Evolutionary conservation across 1,139 yeast genomes (phyloP), one percentile per base, ranked within the genome.

Genomic region (Debaryomyces fabryi): DNA sequence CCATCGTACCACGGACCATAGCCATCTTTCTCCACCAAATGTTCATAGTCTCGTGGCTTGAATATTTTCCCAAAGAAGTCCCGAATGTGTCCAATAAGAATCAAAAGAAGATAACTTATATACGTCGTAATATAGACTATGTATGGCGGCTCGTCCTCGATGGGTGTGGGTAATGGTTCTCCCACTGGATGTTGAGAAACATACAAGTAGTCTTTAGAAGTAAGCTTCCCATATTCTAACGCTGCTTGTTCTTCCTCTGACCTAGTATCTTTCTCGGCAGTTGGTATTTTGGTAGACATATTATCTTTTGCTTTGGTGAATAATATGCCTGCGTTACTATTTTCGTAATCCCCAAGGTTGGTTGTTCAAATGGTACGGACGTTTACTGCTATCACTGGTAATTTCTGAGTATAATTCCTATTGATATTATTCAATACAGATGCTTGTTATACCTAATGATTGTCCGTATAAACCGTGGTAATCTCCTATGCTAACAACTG

Each of bases 1-100:
- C 91, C 95, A 42, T 95, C 88, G 59, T 87, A 88, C 87, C 97
- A 86, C 35, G 99, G 98, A 30, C 99, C 98, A 62, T 89, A 86
- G 1, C 99, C 99, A 64, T 93, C 85, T 53, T 79, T 77, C 62
- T 88, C 95, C 46, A 86, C 72, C 52, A 92, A 76, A 58, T 88
- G 86, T 41, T 72, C 72, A 65, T 85, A 86, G 52, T 78, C 78
- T 46, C 81, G 75, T 21, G 88, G 86, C 60, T 79, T 80, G 65
- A 92, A 86, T 24, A 76, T 71, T 64, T 87, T 82, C 44, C 96
- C 97, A 52, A 90, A 80, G 64, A 86, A 92, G 69, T 93, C 99
- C 57, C 92, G 83, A 35, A 91, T 71, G 63, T 93, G 97, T 36
- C 99, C 99, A 53, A 90, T 78, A 33, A 91, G 81, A 55, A 93